Conservation (phyloP, 345 rosid species). For the Salix caprea region DNA sequence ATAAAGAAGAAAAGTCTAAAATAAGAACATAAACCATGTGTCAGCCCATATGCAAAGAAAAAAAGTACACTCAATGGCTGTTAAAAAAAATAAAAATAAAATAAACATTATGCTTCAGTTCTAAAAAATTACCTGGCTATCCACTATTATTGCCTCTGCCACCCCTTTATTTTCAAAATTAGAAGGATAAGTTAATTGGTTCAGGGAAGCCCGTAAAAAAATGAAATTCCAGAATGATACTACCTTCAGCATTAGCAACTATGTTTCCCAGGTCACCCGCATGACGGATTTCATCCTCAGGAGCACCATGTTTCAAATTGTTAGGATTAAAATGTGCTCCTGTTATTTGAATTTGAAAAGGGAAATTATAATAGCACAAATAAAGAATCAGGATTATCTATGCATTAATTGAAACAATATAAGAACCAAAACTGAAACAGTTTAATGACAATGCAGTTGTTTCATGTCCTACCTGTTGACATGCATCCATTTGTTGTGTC, state of each 20-base stretch:
- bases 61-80: background rate
- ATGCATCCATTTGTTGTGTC: constrained; percentile 98
- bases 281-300: constrained; percentile 86
- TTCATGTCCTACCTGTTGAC: constrained; percentile 60
- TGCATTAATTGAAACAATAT: background rate
- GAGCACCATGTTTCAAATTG: constrained; percentile 87
- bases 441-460: background rate
- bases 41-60: background rate
- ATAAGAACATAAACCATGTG: background rate
- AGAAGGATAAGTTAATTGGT: background rate
- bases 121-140: constrained; percentile 52
- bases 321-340: constrained; percentile 97
- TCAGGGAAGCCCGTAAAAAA: background rate
- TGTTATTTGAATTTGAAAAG: constrained; percentile 8
- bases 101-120: background rate
- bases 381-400: background rate
- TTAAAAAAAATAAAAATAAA: background rate
- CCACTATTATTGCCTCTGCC: constrained; percentile 86
- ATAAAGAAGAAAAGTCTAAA: background rate
- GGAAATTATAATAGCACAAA: background rate
- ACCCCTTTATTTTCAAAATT: constrained; percentile 49
- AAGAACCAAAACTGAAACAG: background rate
- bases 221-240: constrained; percentile 5
- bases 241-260: constrained; percentile 86
- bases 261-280: constrained; percentile 99